Conservation (phyloP, 768 basidiomycete genomes). For the Mycena kentingensis region DNA sequence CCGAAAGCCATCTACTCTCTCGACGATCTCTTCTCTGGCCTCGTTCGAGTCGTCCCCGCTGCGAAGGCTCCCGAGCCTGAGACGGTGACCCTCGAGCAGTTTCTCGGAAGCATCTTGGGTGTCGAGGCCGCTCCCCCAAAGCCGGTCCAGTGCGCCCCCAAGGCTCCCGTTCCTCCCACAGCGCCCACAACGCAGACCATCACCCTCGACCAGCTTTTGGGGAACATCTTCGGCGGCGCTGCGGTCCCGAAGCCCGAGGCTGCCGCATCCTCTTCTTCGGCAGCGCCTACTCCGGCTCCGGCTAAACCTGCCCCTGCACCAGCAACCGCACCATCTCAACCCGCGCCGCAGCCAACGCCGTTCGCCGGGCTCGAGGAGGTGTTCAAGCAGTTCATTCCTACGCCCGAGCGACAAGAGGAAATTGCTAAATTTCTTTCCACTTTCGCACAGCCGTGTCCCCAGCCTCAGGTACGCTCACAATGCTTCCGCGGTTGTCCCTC, state of each 20-base stretch:
- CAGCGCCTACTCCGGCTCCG: background rate
- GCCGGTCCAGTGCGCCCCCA: background rate
- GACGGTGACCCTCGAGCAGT: background rate
- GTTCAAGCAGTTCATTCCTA: conserved; percentile 3
- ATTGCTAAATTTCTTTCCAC: conserved; percentile 14
- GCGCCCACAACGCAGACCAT: background rate
- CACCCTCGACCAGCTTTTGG: background rate
- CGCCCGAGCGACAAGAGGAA: background rate
- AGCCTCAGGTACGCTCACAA: background rate
- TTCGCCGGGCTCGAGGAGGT: background rate
- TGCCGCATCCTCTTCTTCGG: background rate
- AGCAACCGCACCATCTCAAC: background rate
- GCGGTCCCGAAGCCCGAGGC: background rate
- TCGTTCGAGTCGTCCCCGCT: too few relatives aligned
- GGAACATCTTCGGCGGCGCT: background rate
- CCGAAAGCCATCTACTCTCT: too few relatives aligned
- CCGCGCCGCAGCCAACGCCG: background rate
- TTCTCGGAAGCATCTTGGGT: background rate
- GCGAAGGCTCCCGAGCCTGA: background rate
- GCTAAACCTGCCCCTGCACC: background rate
- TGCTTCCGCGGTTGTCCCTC: background rate
- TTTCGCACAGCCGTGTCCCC: conserved; percentile 6
- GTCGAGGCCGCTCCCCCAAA: background rate
- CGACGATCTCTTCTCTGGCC: background rate
- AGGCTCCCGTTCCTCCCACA: background rate